Conservation (phyloP, 1,139 yeast genomes). For the Suhomyces bribrorum region DNA sequence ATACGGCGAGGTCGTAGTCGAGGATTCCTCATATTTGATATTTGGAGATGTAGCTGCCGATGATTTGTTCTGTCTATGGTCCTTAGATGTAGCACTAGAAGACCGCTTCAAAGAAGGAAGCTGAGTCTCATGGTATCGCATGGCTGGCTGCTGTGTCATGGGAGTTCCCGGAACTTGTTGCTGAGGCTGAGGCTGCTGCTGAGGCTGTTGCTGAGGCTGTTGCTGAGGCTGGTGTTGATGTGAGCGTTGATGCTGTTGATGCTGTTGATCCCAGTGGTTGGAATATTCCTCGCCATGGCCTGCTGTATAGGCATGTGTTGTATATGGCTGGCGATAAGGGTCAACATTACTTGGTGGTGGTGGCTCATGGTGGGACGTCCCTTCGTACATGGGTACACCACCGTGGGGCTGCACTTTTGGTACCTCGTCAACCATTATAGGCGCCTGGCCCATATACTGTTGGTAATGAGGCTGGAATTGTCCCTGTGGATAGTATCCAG, state of each 20-base stretch:
- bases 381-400: constrained; percentile 3
- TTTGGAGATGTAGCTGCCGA: constrained; percentile 6
- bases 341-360: constrained; percentile 2
- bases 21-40: constrained; percentile 6
- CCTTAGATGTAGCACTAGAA: constrained; percentile 2
- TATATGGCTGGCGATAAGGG: constrained; percentile 5
- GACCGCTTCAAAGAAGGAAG: constrained; percentile 1
- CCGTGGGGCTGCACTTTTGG: constrained; percentile 1
- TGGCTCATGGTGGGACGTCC: constrained; percentile 1
- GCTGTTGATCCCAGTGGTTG: constrained; percentile 4
- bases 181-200: constrained; percentile 3
- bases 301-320: constrained; percentile 2
- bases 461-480: constrained; percentile 6
- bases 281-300: constrained; percentile 5
- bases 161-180: background rate
- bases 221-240: constrained; percentile 2
- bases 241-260: too few relatives aligned
- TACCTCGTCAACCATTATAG: background rate
- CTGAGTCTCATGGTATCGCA: background rate
- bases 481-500: constrained; percentile 3
- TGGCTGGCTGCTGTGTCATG: background rate
- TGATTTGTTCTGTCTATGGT: constrained; percentile 1
- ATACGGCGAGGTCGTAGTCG: constrained; percentile 5
- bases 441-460: constrained; percentile 1
- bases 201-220: constrained; percentile 8